Evolutionary conservation across 176 grass and related monocot species (phyloP), one percentile per base, ranked within the genome.

Genomic region (Oryza coarctata): DNA sequence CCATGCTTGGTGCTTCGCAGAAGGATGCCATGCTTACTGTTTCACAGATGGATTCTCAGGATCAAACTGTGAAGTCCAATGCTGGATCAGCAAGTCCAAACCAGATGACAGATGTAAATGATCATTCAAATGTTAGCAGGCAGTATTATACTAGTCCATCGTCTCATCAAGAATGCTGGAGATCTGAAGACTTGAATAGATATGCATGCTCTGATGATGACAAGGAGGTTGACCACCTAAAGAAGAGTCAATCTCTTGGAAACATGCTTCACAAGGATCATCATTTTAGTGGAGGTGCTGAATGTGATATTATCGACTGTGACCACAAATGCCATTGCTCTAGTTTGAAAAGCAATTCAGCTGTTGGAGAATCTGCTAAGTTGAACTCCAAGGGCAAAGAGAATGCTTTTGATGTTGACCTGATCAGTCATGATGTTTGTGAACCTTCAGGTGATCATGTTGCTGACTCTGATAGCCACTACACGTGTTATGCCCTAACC

Each of bases 231-330:
- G 60, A 64, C 12, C 40, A 75, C 32, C 45, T 94, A 69, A 87
- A 85, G 83, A 92, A 92, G 73, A 89, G 87, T 30, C 87, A 77
- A 40, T 94, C 89, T 76, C 82, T 92, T 67, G 87, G 74, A 69
- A 89, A 88, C 75, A 85, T 92, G 39, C 82, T 90, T 82, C 81
- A 65, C 61, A 80, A 85, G 82, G 82, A 87, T 38, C 86, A 43
- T 73, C 34, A 72, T 33, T 78, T 18, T 73, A 78, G 60, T 71
- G 68, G 87, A 77, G 75, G 72, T 61, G 69, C 57, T 66, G 78
- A 74, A 22, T 81, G 77, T 73, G 82, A 85, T 65, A 33, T 39
- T 64, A 43, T 36, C 9, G 36, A 87, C 38, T 35, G 44, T 70
- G 78, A 77, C 40, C 22, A 55, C 64, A 72, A 26, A 52, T 35